A percentile compares a stretch with the other conserved stretches of the same genome.
Evolutionary conservation across 495 filamentous ascomycete genomes (phyloP).

Genomic region (Talaromyces borbonicus): DNA sequence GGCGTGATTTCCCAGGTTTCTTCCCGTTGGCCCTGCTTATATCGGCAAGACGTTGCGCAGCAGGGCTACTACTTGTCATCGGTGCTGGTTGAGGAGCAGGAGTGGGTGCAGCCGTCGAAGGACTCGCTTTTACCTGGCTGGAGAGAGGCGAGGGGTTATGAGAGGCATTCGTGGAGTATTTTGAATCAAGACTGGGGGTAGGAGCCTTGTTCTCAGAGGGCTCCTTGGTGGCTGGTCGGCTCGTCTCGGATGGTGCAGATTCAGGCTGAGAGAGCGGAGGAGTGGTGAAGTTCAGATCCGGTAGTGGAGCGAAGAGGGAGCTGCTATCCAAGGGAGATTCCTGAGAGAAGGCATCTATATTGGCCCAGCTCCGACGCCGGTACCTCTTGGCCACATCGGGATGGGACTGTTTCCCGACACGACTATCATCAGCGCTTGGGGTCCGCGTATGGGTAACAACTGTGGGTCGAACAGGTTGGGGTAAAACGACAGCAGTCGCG

Average conservation of each 20-base stretch:
- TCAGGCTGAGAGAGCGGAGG: constrained; percentile 34
- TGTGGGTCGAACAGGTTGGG: constrained; percentile 5
- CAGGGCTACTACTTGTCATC: constrained; percentile 46
- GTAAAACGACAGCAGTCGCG: constrained; percentile 1
- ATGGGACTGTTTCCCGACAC: constrained; percentile 23
- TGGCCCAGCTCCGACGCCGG: constrained; percentile 74
- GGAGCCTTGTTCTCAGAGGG: constrained; percentile 12
- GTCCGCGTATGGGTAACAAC: constrained; percentile 26
- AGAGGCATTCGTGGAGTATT: neutral
- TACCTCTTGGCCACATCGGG: constrained; percentile 66
- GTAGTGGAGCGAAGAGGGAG: constrained; percentile 7
- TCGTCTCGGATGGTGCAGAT: constrained; percentile 48
- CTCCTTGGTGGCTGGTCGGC: constrained; percentile 33
- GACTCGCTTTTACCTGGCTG: constrained; percentile 59
- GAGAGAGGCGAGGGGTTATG: constrained; percentile 78
- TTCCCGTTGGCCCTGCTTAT: constrained; percentile 64
- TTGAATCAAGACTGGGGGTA: neutral
- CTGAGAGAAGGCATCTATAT: constrained; percentile 52
- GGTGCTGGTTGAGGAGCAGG: constrained; percentile 14
- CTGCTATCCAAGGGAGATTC: constrained; percentile 17
- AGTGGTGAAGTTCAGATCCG: constrained; percentile 19
- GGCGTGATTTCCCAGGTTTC: constrained; percentile 72
- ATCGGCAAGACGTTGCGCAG: constrained; percentile 69
- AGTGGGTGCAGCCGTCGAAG: constrained; percentile 17
- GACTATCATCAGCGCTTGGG: constrained; percentile 46